Evolutionary conservation across 2,329 filamentous ascomycete species (phyloP).

Genomic region (Diaporthe velutina): DNA sequence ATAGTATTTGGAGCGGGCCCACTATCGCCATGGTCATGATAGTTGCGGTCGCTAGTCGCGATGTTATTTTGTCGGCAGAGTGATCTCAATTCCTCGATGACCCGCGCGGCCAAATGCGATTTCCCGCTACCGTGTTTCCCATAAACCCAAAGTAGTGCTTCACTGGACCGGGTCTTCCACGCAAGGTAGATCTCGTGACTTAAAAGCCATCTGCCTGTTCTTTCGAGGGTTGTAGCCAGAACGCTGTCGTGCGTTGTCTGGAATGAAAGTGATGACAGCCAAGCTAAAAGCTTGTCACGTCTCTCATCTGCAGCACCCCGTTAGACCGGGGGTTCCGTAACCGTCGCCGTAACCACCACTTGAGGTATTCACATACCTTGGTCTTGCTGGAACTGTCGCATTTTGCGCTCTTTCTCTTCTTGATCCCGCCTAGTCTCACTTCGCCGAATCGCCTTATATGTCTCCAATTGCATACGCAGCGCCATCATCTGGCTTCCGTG

Average conservation of each 20-base stretch:
- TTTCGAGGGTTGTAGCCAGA: not conserved
- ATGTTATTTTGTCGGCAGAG: not conserved
- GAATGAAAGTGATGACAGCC: not conserved
- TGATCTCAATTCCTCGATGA: slow-evolving; percentile 8
- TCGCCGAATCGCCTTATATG: too few relatives aligned
- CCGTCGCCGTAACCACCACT: not conserved
- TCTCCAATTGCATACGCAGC: not conserved
- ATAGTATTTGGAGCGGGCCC: too few relatives aligned
- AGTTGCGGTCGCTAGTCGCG: too few relatives aligned
- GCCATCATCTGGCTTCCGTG: slow-evolving; percentile 15
- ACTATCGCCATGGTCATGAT: too few relatives aligned
- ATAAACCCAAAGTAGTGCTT: slow-evolving; percentile 8
- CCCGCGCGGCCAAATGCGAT: slow-evolving; percentile 3
- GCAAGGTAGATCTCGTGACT: not conserved
- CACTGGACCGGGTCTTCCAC: not conserved
- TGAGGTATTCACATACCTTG: not conserved
- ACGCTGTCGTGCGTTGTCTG: slow-evolving; percentile 15
- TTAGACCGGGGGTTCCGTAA: too few relatives aligned
- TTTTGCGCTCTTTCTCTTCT: too few relatives aligned
- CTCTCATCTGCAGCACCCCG: slow-evolving; percentile 1
- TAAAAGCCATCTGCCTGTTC: slow-evolving; percentile 2
- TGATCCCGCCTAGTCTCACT: too few relatives aligned
- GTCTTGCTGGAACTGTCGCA: not conserved
- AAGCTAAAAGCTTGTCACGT: not conserved
- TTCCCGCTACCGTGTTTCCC: slow-evolving; percentile 28